Percentiles rank a stretch among this genome's conserved stretches.
These are phyloP conservation scores for Talaromyces sp. DNA, from an alignment of 2,329 filamentous ascomycete species.

Conservation along the genomic window DNA sequence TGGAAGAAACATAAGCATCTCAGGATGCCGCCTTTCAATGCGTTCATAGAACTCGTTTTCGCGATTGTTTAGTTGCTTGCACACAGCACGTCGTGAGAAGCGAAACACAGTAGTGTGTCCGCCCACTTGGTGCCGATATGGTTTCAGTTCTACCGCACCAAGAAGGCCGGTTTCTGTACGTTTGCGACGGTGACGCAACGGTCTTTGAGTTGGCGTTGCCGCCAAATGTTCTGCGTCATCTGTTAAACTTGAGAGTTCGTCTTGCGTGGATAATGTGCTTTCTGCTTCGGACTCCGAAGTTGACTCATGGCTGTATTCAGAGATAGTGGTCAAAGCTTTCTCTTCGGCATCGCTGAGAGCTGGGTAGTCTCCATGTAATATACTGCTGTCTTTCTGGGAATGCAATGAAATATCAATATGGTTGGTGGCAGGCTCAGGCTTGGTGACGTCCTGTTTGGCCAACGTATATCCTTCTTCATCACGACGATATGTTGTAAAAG, in stretches of 20 bases:
- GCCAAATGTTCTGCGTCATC: constrained; percentile 49
- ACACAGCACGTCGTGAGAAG: constrained; percentile 90
- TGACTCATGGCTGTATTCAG: constrained; percentile 33
- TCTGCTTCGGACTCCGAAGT: constrained; percentile 43
- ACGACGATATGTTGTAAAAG: constrained; percentile 11
- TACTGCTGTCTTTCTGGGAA: constrained; percentile 55
- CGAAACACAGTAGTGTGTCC: constrained; percentile 95
- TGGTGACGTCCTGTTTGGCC: neutral
- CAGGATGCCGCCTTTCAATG: constrained; percentile 83
- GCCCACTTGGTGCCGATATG: constrained; percentile 95
- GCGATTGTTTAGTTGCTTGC: constrained; percentile 95
- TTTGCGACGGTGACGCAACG: constrained; percentile 20
- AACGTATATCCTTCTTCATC: constrained; percentile 4
- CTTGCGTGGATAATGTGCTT: constrained; percentile 35
- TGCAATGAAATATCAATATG: constrained; percentile 59
- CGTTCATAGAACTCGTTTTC: constrained; percentile 99
- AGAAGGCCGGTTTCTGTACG: constrained; percentile 49
- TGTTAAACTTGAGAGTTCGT: constrained; percentile 49
- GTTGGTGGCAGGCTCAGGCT: constrained; percentile 18
- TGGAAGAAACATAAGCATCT: constrained; percentile 83
- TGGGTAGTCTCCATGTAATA: constrained; percentile 54
- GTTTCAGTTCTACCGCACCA: constrained; percentile 90
- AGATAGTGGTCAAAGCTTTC: constrained; percentile 29
- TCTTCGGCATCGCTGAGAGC: constrained; percentile 32
- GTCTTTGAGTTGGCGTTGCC: constrained; percentile 34